Evolutionary conservation across 331 rosid species (phyloP).

Genomic region (Malus hybrid): DNA sequence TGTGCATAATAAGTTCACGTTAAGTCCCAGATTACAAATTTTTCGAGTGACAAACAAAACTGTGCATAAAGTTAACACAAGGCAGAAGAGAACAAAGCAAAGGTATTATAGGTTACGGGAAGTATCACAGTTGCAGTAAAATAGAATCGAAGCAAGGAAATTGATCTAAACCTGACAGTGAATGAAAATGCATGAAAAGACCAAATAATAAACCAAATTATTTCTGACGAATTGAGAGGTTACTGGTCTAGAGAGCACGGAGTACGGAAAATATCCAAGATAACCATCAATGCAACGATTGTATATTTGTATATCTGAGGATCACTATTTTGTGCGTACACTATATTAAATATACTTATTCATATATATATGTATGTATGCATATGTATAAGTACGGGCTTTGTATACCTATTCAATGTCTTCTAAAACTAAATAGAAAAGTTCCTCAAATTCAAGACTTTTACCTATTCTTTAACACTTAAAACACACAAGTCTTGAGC

Average conservation of each 20-base stretch:
- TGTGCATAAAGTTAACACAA: neutral
- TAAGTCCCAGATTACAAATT: neutral
- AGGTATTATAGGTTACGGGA: neutral
- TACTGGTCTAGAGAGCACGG: neutral
- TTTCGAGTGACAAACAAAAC: neutral
- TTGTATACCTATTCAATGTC: too few species aligned
- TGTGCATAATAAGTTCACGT: neutral
- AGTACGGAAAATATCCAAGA: neutral
- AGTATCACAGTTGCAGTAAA: neutral
- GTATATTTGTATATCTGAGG: neutral
- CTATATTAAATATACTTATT: neutral
- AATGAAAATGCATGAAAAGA: neutral
- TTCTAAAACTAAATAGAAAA: too few species aligned
- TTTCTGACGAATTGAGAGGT: neutral
- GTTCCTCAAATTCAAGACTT: neutral
- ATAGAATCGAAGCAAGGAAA: neutral
- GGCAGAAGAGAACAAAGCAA: neutral
- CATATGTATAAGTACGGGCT: neutral
- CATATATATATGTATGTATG: neutral
- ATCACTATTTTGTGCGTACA: neutral
- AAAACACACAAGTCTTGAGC: neutral
- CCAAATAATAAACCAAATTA: neutral
- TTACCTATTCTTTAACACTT: neutral
- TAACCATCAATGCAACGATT: neutral
- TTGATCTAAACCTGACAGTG: neutral